phyloP scores from a whole-genome alignment of 1,284 basidiomycete genomes.

The Papiliotrema flavescens region DNA sequence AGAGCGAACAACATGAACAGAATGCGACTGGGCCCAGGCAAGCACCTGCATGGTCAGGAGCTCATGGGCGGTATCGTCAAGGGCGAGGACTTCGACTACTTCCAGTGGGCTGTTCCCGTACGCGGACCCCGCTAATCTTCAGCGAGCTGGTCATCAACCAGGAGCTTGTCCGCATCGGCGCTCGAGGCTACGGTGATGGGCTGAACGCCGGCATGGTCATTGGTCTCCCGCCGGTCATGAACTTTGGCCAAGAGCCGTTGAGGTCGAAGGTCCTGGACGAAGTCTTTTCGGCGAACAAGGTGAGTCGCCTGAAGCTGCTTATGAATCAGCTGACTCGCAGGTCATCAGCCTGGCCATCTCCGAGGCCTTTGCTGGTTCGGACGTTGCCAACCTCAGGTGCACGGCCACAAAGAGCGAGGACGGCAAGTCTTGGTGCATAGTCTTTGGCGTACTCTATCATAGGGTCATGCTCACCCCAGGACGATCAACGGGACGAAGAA shows the following conservation, averaged over 20 bases:
- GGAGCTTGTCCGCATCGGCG: constrained; percentile 72
- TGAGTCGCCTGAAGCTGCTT: constrained; percentile 3
- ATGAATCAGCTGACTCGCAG: constrained; percentile 12
- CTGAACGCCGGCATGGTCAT: constrained; percentile 67
- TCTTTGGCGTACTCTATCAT: not conserved
- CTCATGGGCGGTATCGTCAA: constrained; percentile 78
- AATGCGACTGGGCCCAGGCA: constrained; percentile 78
- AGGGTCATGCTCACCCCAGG: constrained; percentile 56
- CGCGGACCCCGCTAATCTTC: not conserved
- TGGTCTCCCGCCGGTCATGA: constrained; percentile 61
- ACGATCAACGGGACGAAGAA: constrained; percentile 83
- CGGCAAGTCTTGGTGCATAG: constrained; percentile 56
- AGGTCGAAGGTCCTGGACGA: constrained; percentile 66
- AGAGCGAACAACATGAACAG: constrained; percentile 71
- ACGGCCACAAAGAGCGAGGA: constrained; percentile 78
- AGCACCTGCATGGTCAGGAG: constrained; percentile 73
- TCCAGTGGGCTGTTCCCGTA: constrained; percentile 44
- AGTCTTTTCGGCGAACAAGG: constrained; percentile 62
- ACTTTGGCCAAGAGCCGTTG: constrained; percentile 57
- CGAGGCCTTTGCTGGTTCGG: constrained; percentile 89
- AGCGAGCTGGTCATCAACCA: constrained; percentile 76
- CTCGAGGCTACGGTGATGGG: constrained; percentile 81
- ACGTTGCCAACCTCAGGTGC: constrained; percentile 77
- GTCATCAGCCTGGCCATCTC: constrained; percentile 78
- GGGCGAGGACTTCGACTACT: constrained; percentile 81